Percentiles rank a stretch among this genome's conserved stretches.
Conservation (phyloP, 169 alveolate genomes). For the Plasmodium berghei region DNA sequence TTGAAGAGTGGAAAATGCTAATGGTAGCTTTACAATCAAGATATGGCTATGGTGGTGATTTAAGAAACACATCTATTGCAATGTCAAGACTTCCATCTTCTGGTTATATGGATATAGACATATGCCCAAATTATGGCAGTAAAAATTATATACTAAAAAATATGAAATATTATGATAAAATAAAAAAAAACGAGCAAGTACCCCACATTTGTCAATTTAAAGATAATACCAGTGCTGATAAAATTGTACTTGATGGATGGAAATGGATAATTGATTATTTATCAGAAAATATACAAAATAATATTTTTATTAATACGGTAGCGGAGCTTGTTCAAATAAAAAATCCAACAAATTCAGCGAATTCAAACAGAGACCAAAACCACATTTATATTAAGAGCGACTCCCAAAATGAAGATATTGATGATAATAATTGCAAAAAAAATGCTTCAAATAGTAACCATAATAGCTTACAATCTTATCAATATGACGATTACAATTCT, state of each 20-base stretch:
- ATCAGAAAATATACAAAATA: slow-evolving; percentile 64
- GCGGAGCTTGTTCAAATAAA: slow-evolving; percentile 72
- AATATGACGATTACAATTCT: too few species aligned
- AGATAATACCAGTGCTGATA: slow-evolving; percentile 77
- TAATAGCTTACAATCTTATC: too few species aligned
- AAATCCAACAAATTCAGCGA: slow-evolving; percentile 2
- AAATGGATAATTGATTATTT: slow-evolving; percentile 81
- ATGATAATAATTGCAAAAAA: not conserved
- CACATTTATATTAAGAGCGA: not conserved
- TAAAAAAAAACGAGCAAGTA: slow-evolving; percentile 58
- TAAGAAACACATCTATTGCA: slow-evolving; percentile 66
- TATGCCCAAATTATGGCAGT: slow-evolving; percentile 51
- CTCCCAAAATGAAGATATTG: not conserved
- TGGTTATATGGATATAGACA: slow-evolving; percentile 51
- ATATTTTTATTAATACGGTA: slow-evolving; percentile 77
- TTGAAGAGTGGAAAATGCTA: slow-evolving; percentile 75
- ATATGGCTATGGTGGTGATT: slow-evolving; percentile 75
- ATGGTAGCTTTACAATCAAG: slow-evolving; percentile 76
- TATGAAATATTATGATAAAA: slow-evolving; percentile 55
- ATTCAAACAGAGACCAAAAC: not conserved
- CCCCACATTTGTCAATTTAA: slow-evolving; percentile 72
- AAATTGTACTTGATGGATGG: slow-evolving; percentile 86
- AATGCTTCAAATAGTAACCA: not conserved
- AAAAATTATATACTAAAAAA: slow-evolving; percentile 43
- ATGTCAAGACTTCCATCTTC: slow-evolving; percentile 59